Base-by-base conservation (phyloP, 2,329 filamentous ascomycete genomes). In the Neurospora sp. region DNA sequence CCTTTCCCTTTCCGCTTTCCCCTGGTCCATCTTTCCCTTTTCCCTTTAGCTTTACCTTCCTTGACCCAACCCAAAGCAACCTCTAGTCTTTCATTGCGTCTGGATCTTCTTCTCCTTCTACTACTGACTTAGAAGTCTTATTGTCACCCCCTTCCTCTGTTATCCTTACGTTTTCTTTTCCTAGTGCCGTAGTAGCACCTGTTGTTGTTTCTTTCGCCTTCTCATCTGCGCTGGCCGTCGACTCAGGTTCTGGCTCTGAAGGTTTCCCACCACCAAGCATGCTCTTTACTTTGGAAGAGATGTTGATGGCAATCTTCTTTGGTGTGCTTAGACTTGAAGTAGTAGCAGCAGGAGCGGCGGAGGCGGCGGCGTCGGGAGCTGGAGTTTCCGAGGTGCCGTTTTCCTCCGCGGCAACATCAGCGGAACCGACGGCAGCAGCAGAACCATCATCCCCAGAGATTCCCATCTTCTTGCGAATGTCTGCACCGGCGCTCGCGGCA, bases 381-480 rank as follows among this genome's bases (percentile, higher is more conserved):
- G 6, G 33, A 36, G 33, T 36, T 36, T 36, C 33, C 33, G 33
- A 36, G 33, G 33, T 8, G 7, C 33, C 33, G 33, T 38, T 38
- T 38, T 38, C 38, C 38, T 38, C 38, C 9, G 38, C 38, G 38
- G 38, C 38, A 38, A 10, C 38, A 38, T 38, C 38, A 38, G 38
- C 38, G 38, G 38, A 38, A 38, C 38, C 38, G 38, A 38, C 9
- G 9, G 38, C 38, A 38, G 38, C 38, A 38, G 9, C 3, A 38
- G 23, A 71, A 66, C 6, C 52, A 62, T 28, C 52, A 28, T 62
- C 52, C 8, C 79, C 78, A 2, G 79, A 79, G 72, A 85, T 83
- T 68, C 81, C 81, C 76, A 82, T 84, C 77, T 84, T 85, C 71
- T 80, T 83, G 40, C 81, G 75, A 38, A 84, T 78, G 17, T 81